Base-by-base conservation (phyloP, 2,329 filamentous ascomycete genomes). In the Tympanopsis confertula region DNA sequence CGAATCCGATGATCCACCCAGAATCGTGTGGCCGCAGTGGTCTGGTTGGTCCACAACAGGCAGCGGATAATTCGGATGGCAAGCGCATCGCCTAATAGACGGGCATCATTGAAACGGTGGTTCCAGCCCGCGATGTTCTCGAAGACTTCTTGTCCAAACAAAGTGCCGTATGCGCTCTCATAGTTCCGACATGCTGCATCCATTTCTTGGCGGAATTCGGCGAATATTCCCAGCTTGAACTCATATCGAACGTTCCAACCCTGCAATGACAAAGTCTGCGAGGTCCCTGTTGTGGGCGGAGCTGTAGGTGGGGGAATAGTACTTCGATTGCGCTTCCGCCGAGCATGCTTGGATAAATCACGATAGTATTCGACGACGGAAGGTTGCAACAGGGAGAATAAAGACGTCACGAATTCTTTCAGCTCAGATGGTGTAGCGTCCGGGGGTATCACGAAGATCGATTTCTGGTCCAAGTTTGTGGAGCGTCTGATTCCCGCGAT, bases 181-280 rank as follows among this genome's bases (percentile, higher is more conserved):
- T 88, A 95, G 38, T 86, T 87, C 32, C 87, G 76, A 50, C 86
- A 69, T 1, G 91, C 87, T 17, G 77, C 78, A 52, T 95, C 89
- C 70, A 89, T 85, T 55, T 96, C 91, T 52, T 93, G 85, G 5
- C 91, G 76, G 47, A 94, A 95, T 52, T 96, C 89, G 19, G 88
- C 86, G 52, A 96, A 85, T 0, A 94, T 68, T 5, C 82, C 89
- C 14, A 88, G 71, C 55, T 98, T 98, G 63, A 94, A 87, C 51
- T 98, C 89, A 57, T 95, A 95, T 13, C 89, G 80, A 38, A 93
- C 81, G 50, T 86, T 87, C 91, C 89, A 98, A 3, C 86, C 88
- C 30, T 86, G 78, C 7, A 81, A 66, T 1, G 87, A 84, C n/a
- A 95, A 61, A 0, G 83, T 86, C 50, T 91, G 84, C 1, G 87